Conservation (phyloP, 2,329 filamentous ascomycete genomes). For the Colletotrichum lentis region DNA sequence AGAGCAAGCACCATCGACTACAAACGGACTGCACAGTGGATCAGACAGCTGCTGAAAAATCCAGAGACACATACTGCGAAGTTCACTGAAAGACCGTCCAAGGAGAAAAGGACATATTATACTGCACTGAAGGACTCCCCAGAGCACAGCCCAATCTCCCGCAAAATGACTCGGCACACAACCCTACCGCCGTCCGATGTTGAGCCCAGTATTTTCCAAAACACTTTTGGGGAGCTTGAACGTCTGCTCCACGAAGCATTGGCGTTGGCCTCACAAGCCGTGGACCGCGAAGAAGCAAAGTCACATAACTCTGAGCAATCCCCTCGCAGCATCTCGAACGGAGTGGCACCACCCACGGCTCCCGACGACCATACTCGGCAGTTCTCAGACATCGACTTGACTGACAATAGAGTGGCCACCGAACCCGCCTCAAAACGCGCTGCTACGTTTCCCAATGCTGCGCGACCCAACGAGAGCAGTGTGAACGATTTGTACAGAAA, state of each 20-base stretch:
- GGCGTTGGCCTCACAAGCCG: conserved; percentile 52
- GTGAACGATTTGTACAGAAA: conserved; percentile 32
- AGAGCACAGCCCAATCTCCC: conserved; percentile 12
- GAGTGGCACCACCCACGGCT: background rate
- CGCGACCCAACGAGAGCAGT: conserved; percentile 40
- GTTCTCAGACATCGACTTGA: conserved; percentile 23
- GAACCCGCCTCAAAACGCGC: background rate
- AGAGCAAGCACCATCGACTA: conserved; percentile 46
- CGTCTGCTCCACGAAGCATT: conserved; percentile 57
- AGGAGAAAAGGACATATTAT: conserved; percentile 14
- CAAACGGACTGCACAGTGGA: conserved; percentile 47
- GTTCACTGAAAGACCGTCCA: conserved; percentile 43
- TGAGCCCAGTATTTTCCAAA: conserved; percentile 44
- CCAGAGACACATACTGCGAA: conserved; percentile 42
- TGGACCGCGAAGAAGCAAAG: conserved; percentile 45
- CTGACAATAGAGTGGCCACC: background rate
- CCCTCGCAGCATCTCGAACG: background rate
- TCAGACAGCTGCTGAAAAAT: conserved; percentile 45
- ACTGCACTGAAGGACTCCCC: background rate
- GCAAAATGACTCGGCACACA: conserved; percentile 33
- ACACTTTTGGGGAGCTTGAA: conserved; percentile 55
- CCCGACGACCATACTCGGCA: background rate
- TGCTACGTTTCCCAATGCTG: conserved; percentile 23
- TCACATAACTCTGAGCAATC: background rate
- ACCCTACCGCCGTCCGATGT: conserved; percentile 37